Evolutionary conservation across 73 alveolate genomes (phyloP).

Genomic region (Uronychia binucleata): DNA sequence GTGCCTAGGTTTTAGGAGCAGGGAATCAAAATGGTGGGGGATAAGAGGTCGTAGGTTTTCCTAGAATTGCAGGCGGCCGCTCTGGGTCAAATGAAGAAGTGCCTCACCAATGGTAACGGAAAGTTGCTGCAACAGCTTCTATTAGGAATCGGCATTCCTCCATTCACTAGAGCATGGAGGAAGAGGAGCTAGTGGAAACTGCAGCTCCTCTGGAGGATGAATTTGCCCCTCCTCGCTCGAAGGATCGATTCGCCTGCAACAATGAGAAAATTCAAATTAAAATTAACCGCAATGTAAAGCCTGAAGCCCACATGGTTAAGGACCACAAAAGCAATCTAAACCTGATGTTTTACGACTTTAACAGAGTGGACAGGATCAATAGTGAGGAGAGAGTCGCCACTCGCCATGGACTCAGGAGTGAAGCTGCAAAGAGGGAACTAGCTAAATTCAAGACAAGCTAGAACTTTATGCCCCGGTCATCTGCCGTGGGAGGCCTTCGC

Average conservation of each 20-base stretch:
- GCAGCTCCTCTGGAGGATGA: background rate
- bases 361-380: background rate
- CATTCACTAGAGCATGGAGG: background rate
- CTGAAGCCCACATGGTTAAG: background rate
- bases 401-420: background rate
- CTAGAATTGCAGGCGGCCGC: no score
- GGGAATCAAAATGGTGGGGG: no score
- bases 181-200: background rate
- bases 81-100: background rate
- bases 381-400: background rate
- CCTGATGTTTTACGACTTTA: background rate
- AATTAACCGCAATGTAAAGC: background rate
- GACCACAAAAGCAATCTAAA: background rate
- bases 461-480: background rate
- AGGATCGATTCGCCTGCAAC: background rate
- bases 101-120: background rate
- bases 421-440: background rate
- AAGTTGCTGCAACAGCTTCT: no score
- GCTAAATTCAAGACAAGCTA: background rate
- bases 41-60: no score
- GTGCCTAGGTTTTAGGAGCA: no score
- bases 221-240: background rate
- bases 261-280: background rate
- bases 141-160: background rate
- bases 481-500: background rate